Conservation (phyloP, 2,329 filamentous ascomycete species). For the Neofusicoccum ribis region DNA sequence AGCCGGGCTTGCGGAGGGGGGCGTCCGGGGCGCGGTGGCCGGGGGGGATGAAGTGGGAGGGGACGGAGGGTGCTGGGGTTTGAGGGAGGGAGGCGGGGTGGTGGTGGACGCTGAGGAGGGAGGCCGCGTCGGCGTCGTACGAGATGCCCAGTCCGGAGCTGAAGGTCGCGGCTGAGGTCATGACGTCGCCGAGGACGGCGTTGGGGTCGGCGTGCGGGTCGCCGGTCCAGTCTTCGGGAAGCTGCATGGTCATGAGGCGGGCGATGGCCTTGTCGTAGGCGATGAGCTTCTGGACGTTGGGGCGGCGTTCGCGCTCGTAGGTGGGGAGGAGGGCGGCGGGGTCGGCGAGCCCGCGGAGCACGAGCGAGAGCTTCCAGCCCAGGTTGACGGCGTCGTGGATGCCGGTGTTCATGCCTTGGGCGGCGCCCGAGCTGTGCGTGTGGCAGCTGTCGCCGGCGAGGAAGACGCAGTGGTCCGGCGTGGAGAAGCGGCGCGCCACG, state of each 20-base stretch:
- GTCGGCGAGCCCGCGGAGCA: conserved; percentile 41
- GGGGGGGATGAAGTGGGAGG: conserved; percentile 25
- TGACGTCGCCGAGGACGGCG: conserved; percentile 29
- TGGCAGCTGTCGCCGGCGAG: conserved; percentile 60
- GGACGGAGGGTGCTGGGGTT: not conserved
- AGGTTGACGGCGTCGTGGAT: conserved; percentile 57
- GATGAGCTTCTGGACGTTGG: conserved; percentile 48
- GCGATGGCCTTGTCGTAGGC: conserved; percentile 38
- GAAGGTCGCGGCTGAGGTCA: conserved; percentile 33
- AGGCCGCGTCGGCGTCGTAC: conserved; percentile 31
- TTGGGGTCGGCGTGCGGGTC: conserved; percentile 30
- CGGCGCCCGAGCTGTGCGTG: conserved; percentile 57
- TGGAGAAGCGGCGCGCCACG: conserved; percentile 34
- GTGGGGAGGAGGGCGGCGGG: conserved; percentile 45
- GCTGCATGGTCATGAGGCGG: conserved; percentile 35
- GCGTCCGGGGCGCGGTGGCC: conserved; percentile 52
- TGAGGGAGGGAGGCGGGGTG: too few relatives aligned
- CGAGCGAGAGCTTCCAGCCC: conserved; percentile 55
- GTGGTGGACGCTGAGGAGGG: conserved; percentile 30
- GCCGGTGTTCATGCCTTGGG: conserved; percentile 60
- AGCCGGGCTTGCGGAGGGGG: conserved; percentile 47
- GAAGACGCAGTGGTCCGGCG: conserved; percentile 48
- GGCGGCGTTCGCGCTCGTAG: conserved; percentile 51
- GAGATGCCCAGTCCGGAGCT: conserved; percentile 35
- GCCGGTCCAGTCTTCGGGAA: conserved; percentile 37